Evolutionary conservation across 2,329 filamentous ascomycete genomes (phyloP).

Genomic region (Cryphonectria parasitica): DNA sequence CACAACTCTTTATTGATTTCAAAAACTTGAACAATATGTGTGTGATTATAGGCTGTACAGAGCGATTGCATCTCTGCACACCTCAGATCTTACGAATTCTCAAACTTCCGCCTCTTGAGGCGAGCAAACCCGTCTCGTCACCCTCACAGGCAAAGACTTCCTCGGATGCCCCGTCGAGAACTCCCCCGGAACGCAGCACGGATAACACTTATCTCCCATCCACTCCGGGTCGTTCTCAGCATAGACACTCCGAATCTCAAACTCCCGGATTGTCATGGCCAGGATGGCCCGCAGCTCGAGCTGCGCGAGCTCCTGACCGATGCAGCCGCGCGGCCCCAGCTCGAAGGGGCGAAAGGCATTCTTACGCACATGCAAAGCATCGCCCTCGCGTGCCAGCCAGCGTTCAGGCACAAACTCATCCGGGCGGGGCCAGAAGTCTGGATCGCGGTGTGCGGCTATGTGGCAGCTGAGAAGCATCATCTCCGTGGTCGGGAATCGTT

Average conservation of each 20-base stretch:
- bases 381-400: conserved; percentile 39
- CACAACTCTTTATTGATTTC: neutral
- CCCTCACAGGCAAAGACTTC: conserved; percentile 20
- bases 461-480: conserved; percentile 33
- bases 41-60: no score
- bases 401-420: conserved; percentile 47
- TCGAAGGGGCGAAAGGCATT: conserved; percentile 44
- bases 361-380: conserved; percentile 34
- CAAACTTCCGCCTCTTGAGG: neutral
- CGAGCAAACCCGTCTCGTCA: conserved; percentile 9
- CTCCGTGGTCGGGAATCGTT: conserved; percentile 42
- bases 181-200: neutral
- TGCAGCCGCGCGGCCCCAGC: conserved; percentile 42
- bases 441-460: conserved; percentile 37
- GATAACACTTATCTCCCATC: conserved; percentile 22
- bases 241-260: conserved; percentile 24
- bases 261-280: conserved; percentile 25
- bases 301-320: conserved; percentile 51
- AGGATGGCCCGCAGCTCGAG: conserved; percentile 40
- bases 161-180: conserved; percentile 21
- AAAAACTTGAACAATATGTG: neutral
- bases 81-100: neutral
- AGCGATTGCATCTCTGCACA: neutral
- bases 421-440: conserved; percentile 43
- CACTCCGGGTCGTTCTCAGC: conserved; percentile 19